These are phyloP conservation scores for Geosiphon pyriformis DNA, from an alignment of 192 early-diverging fungal species.

Conservation along the genomic window DNA sequence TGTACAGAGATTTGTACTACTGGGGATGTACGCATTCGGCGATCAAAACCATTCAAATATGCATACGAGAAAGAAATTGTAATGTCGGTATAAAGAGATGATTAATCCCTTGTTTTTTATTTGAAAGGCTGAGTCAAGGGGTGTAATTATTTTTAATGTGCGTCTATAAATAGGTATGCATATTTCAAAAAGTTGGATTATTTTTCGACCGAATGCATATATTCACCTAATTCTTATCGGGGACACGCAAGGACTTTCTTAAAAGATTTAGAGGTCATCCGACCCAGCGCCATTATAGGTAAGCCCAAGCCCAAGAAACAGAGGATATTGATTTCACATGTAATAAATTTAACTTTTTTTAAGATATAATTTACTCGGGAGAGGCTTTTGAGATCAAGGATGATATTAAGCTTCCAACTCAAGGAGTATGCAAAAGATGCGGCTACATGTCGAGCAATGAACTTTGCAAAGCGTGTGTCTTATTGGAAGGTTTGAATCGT, in stretches of 20 bases:
- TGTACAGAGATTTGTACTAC: constrained; percentile 90
- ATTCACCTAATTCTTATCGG: constrained; percentile 95
- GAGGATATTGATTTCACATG: too few relatives aligned
- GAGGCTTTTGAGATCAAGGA: constrained; percentile 75
- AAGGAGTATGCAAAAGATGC: constrained; percentile 74
- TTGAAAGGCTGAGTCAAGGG: too few relatives aligned
- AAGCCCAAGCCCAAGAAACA: too few relatives aligned
- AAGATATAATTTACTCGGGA: constrained; percentile 93
- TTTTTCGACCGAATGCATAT: constrained; percentile 98
- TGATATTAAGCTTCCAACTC: constrained; percentile 56
- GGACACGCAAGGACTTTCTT: constrained; percentile 92
- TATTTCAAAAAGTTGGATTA: constrained; percentile 96
- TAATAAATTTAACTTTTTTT: too few relatives aligned
- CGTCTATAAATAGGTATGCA: constrained; percentile 56
- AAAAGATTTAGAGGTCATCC: constrained; percentile 89
- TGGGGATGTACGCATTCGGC: constrained; percentile 66
- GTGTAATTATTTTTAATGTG: too few relatives aligned
- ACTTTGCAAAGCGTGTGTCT: constrained; percentile 90
- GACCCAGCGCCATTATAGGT: constrained; percentile 85
- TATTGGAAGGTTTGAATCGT: constrained; percentile 88
- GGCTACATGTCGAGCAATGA: constrained; percentile 93
- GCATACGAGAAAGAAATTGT: constrained; percentile 99
- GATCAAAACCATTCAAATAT: constrained; percentile 98
- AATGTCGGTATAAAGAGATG: constrained; percentile 48
- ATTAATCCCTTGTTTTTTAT: too few relatives aligned